Evolutionary conservation across 768 basidiomycete genomes (phyloP).

Genomic region (Mycena belliarum): DNA sequence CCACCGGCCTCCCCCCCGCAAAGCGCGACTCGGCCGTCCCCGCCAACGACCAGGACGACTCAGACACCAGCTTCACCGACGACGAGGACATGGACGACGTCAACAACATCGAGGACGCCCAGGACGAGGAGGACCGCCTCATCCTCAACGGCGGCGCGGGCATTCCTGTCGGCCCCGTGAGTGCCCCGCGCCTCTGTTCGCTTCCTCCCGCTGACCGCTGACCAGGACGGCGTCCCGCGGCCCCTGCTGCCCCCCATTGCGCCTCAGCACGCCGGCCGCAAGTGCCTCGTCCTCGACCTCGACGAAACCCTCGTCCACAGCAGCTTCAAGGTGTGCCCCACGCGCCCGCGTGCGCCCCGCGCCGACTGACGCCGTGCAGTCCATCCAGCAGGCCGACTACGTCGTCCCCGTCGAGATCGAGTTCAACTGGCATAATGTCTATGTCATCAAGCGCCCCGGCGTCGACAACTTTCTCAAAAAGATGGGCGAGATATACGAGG

Average conservation of each 20-base stretch:
- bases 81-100: constrained; percentile 51
- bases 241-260: constrained; percentile 72
- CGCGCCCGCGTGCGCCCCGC: not conserved
- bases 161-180: constrained; percentile 75
- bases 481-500: constrained; percentile 98
- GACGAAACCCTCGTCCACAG: constrained; percentile 89
- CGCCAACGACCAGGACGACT: constrained; percentile 14
- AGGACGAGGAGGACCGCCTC: constrained; percentile 77
- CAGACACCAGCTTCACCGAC: constrained; percentile 50
- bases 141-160: constrained; percentile 79
- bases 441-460: constrained; percentile 98
- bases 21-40: constrained; percentile 39
- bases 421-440: constrained; percentile 97
- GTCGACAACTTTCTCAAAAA: constrained; percentile 97
- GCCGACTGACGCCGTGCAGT: not conserved
- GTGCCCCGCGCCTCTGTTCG: constrained; percentile 34
- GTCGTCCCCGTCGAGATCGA: constrained; percentile 99
- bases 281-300: constrained; percentile 83
- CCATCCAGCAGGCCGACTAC: constrained; percentile 82
- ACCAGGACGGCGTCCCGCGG: constrained; percentile 69
- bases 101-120: constrained; percentile 47
- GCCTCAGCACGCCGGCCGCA: constrained; percentile 67
- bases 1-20: constrained; percentile 46
- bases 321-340: constrained; percentile 70
- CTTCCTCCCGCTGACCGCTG: not conserved